These are phyloP conservation scores for Purshia tridentata DNA, from an alignment of 306 rosid genomes.

Conservation along the genomic window DNA sequence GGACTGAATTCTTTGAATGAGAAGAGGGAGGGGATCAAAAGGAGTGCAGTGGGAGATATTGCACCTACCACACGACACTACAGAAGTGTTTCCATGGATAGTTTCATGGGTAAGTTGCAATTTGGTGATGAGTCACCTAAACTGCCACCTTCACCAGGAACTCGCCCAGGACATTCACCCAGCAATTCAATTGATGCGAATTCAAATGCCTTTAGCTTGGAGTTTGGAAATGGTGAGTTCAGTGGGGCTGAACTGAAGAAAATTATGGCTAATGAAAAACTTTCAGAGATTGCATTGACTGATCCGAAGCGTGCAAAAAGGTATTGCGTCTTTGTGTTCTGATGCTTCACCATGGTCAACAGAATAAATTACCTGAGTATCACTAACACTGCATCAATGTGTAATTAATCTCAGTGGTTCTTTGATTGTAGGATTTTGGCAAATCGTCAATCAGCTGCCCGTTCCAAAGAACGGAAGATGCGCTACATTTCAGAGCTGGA, in stretches of 20 bases:
- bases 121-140: conserved; percentile 69
- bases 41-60: conserved; percentile 74
- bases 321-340: conserved; percentile 30
- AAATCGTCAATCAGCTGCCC: conserved; percentile 93
- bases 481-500: conserved; percentile 90
- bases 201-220: conserved; percentile 72
- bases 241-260: conserved; percentile 95
- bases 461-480: conserved; percentile 92
- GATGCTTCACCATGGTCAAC: neutral
- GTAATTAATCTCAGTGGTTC: conserved; percentile 9
- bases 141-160: conserved; percentile 65
- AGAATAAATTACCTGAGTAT: neutral
- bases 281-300: conserved; percentile 79
- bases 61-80: conserved; percentile 67
- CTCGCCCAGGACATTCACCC: conserved; percentile 56
- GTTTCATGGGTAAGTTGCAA: conserved; percentile 79
- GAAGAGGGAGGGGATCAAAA: conserved; percentile 75
- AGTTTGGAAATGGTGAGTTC: conserved; percentile 90
- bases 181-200: conserved; percentile 54
- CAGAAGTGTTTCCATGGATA: conserved; percentile 92
- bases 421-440: conserved; percentile 70
- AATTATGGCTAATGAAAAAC: conserved; percentile 94
- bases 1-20: conserved; percentile 45
- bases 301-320: conserved; percentile 98
- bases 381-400: neutral